phyloP scores from a whole-genome alignment of 345 rosid genomes.

The Rhodomyrtus tomentosa region DNA sequence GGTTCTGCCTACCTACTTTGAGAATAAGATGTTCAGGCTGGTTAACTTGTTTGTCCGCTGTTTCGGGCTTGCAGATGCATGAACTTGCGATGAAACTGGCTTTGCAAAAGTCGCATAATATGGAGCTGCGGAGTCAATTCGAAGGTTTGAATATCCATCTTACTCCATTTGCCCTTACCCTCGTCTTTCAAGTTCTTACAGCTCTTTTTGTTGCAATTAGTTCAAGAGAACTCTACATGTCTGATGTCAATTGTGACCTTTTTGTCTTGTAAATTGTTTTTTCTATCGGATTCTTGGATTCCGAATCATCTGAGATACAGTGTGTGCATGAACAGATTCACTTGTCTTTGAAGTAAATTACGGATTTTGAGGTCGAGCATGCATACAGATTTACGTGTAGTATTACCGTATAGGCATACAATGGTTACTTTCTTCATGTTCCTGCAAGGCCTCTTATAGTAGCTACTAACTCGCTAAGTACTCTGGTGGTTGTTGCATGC shows the following conservation, averaged over 20 bases:
- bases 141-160: slow-evolving; percentile 40
- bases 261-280: neutral
- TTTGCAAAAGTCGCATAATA: slow-evolving; percentile 73
- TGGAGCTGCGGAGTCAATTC: slow-evolving; percentile 77
- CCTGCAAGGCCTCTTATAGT: neutral
- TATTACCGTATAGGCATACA: neutral
- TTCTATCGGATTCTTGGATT: neutral
- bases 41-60: neutral
- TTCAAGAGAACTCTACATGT: neutral
- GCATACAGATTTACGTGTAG: neutral
- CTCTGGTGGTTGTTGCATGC: neutral
- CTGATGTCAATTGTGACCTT: neutral
- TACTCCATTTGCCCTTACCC: neutral
- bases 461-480: neutral
- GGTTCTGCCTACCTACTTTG: neutral
- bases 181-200: neutral
- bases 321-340: neutral
- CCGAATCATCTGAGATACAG: neutral
- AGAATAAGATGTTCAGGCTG: neutral
- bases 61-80: slow-evolving; percentile 52
- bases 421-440: neutral
- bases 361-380: neutral
- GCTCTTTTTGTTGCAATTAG: neutral
- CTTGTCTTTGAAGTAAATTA: neutral
- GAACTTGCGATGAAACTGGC: slow-evolving; percentile 78